Conservation (phyloP, 2,329 filamentous ascomycete genomes). For the Moelleriella libera region DNA sequence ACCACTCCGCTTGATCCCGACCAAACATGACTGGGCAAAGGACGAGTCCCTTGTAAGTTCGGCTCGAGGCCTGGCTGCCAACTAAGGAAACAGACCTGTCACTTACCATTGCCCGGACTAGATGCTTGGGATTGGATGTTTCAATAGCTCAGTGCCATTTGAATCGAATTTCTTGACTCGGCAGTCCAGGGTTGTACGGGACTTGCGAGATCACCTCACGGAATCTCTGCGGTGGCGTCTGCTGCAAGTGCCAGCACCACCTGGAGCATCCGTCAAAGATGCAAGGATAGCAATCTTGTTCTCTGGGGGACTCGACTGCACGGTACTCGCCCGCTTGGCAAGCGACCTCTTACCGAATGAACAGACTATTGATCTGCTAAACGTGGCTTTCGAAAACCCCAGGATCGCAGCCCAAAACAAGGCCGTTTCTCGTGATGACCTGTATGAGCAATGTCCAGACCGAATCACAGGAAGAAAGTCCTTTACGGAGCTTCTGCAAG, state of each 20-base stretch:
- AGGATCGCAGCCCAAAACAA: slow-evolving; percentile 47
- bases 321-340: slow-evolving; percentile 64
- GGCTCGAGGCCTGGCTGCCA: no score
- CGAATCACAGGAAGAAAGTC: slow-evolving; percentile 74
- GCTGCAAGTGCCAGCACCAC: slow-evolving; percentile 48
- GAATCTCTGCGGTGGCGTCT: slow-evolving; percentile 52
- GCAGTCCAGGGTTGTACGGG: slow-evolving; percentile 33
- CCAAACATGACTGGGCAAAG: slow-evolving; percentile 15
- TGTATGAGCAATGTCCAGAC: slow-evolving; percentile 81
- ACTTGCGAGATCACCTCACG: slow-evolving; percentile 38
- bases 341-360: slow-evolving; percentile 59
- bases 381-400: slow-evolving; percentile 95
- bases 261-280: slow-evolving; percentile 18
- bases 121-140: slow-evolving; percentile 39
- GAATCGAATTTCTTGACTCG: slow-evolving; percentile 10
- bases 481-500: slow-evolving; percentile 53
- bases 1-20: slow-evolving; percentile 5
- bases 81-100: slow-evolving; percentile 9
- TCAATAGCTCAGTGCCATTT: slow-evolving; percentile 32
- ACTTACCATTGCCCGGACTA: slow-evolving; percentile 20
- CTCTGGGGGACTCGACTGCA: slow-evolving; percentile 89
- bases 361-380: slow-evolving; percentile 74
- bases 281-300: slow-evolving; percentile 68
- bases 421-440: slow-evolving; percentile 13
- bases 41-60: slow-evolving; percentile 31